phyloP scores from a whole-genome alignment of 257 asterid species.

The Rauvolfia tetraphylla region DNA sequence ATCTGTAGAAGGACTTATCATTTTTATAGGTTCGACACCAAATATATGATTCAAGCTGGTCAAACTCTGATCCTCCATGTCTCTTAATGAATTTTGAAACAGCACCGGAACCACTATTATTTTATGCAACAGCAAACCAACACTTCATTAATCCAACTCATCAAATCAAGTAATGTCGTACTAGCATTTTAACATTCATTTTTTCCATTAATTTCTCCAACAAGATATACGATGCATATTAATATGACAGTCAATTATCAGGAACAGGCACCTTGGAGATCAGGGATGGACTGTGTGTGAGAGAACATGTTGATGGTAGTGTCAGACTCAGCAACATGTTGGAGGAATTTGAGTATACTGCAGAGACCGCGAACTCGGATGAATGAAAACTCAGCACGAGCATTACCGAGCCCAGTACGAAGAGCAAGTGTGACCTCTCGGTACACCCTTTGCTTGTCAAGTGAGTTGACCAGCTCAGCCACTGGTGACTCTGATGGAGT shows the following conservation, averaged over 20 bases:
- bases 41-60: conserved; percentile 66
- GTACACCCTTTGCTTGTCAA: conserved; percentile 70
- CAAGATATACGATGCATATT: neutral
- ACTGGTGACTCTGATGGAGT: conserved; percentile 55
- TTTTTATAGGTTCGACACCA: conserved; percentile 67
- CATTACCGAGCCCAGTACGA: conserved; percentile 77
- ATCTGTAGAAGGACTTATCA: conserved; percentile 79
- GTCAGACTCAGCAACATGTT: conserved; percentile 76
- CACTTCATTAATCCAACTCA: neutral
- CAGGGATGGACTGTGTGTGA: conserved; percentile 71
- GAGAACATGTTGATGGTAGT: conserved; percentile 63
- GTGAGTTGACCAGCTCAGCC: conserved; percentile 41
- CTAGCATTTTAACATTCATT: neutral
- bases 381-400: conserved; percentile 89
- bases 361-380: conserved; percentile 49
- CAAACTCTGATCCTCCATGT: conserved; percentile 65
- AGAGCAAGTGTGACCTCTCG: conserved; percentile 91
- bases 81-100: conserved; percentile 74
- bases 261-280: conserved; percentile 63
- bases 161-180: neutral
- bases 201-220: neutral
- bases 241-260: neutral
- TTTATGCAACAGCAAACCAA: neutral
- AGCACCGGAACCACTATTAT: conserved; percentile 79
- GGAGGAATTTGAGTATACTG: conserved; percentile 78